Evolutionary conservation across 2,329 filamentous ascomycete species (phyloP).

Genomic region (Neofusicoccum kwambonambiense): DNA sequence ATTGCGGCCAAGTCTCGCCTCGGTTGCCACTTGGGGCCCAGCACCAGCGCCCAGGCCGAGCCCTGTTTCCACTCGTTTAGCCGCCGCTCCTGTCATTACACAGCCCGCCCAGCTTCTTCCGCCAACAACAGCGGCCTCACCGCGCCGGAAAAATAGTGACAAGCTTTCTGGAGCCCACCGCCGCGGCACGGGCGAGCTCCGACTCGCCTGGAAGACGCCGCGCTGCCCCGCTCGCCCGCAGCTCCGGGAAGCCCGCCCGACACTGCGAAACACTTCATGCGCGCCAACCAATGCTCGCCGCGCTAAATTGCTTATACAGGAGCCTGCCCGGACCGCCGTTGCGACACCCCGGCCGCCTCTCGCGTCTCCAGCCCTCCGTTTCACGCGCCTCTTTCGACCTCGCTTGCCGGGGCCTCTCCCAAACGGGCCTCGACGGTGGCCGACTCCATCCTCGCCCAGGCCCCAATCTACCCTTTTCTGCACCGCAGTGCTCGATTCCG

Average conservation of each 20-base stretch:
- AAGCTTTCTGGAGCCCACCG: background rate
- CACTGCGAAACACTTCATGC: background rate
- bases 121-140: background rate
- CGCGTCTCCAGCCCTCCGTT: background rate
- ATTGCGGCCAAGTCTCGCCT: conserved; percentile 11
- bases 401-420: background rate
- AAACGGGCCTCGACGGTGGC: background rate
- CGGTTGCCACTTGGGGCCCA: background rate
- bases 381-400: background rate
- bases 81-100: conserved; percentile 9
- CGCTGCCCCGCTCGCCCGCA: background rate
- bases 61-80: background rate
- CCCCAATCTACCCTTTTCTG: background rate
- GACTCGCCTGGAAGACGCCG: background rate
- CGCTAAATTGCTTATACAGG: conserved; percentile 6
- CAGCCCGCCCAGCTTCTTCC: background rate
- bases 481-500: background rate
- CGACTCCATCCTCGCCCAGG: background rate
- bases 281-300: background rate
- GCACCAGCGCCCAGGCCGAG: background rate
- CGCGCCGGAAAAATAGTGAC: background rate
- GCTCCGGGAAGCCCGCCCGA: background rate
- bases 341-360: conserved; percentile 3
- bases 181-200: background rate
- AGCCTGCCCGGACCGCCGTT: conserved; percentile 5